These are phyloP conservation scores for Xylaria sp. DNA, from an alignment of 2,329 filamentous ascomycete species.

Conservation along the genomic window DNA sequence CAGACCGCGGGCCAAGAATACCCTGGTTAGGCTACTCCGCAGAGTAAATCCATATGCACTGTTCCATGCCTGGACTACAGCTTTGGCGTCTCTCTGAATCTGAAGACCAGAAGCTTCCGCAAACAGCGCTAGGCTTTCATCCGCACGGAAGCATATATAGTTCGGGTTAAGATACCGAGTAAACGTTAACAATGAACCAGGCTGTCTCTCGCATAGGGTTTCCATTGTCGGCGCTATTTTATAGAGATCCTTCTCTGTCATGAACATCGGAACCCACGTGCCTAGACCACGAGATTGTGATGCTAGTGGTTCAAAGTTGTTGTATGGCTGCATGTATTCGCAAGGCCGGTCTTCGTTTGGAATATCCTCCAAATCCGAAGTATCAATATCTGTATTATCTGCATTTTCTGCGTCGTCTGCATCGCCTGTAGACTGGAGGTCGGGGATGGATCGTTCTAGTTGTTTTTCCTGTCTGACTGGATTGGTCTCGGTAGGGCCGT, in stretches of 20 bases:
- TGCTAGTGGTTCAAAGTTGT: neutral
- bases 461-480: neutral
- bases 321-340: slow-evolving; percentile 7
- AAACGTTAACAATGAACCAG: neutral
- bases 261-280: slow-evolving; percentile 8
- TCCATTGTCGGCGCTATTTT: neutral
- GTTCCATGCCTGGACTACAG: slow-evolving; percentile 14
- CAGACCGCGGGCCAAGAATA: neutral
- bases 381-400: too few species aligned
- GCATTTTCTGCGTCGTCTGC: neutral
- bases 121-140: neutral
- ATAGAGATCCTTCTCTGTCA: slow-evolving; percentile 3
- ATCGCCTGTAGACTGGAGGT: neutral
- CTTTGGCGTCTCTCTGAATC: neutral
- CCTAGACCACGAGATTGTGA: neutral
- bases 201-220: neutral
- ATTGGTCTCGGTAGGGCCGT: neutral
- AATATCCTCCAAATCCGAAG: neutral
- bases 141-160: neutral
- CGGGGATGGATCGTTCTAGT: neutral
- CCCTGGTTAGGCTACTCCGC: neutral
- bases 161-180: neutral
- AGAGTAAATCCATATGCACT: neutral
- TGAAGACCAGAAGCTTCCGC: neutral
- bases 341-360: neutral